A percentile compares a stretch with the other conserved stretches of the same genome.
phyloP scores from a whole-genome alignment of 2,329 filamentous ascomycete genomes.

The Fusarium austroafricanum region DNA sequence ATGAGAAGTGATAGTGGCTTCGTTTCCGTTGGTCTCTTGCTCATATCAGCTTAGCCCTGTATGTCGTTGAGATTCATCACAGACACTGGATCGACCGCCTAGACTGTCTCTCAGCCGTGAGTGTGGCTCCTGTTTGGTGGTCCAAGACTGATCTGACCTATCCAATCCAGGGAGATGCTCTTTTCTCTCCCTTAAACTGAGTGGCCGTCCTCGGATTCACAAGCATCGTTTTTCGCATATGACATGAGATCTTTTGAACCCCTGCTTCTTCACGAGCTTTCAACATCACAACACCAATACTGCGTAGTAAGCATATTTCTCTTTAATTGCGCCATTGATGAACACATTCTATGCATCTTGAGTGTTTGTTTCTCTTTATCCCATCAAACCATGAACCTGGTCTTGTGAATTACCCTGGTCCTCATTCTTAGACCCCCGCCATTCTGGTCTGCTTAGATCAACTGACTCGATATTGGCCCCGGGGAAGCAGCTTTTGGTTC shows the following conservation, averaged over 20 bases:
- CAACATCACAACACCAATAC: slow-evolving; percentile 12
- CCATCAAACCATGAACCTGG: slow-evolving; percentile 16
- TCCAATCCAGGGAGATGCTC: background rate
- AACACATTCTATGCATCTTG: background rate
- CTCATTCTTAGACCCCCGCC: slow-evolving; percentile 16
- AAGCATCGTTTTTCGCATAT: slow-evolving; percentile 17
- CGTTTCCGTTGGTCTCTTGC: slow-evolving; percentile 9
- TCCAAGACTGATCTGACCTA: background rate
- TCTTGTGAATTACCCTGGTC: slow-evolving; percentile 11
- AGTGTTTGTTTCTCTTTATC: slow-evolving; percentile 15
- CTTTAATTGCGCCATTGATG: slow-evolving; percentile 9
- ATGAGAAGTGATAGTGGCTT: slow-evolving; percentile 25
- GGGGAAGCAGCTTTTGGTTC: slow-evolving; percentile 27
- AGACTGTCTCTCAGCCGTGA: slow-evolving; percentile 1
- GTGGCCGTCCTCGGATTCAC: slow-evolving; percentile 31
- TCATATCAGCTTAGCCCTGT: slow-evolving; percentile 11
- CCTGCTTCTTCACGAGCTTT: slow-evolving; percentile 17
- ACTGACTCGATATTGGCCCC: slow-evolving; percentile 40
- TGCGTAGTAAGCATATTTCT: slow-evolving; percentile 20
- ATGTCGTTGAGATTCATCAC: slow-evolving; percentile 21
- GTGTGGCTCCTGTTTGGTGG: too few relatives aligned
- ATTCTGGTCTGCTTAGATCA: slow-evolving; percentile 33
- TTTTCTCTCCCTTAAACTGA: too few relatives aligned
- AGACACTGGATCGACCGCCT: slow-evolving; percentile 17
- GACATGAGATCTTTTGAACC: slow-evolving; percentile 5